Base-by-base conservation (phyloP, 2,329 filamentous ascomycete genomes). In the Exophiala sideris region DNA sequence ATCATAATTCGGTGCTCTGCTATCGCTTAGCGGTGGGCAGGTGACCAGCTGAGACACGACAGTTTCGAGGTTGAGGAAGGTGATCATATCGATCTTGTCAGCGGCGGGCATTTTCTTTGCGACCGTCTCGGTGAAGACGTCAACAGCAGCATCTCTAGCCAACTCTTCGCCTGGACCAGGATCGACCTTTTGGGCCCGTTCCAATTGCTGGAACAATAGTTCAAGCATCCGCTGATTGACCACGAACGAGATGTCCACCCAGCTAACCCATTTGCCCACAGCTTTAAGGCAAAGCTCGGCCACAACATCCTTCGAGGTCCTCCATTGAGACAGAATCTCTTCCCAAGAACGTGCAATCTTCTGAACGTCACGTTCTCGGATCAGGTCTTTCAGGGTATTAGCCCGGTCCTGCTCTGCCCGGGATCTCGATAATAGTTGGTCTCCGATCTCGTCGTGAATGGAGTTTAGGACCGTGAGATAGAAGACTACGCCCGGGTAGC, bases 221-320 rank as follows among this genome's bases (percentile, higher is more conserved):
- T 82, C 85, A 65, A 97, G 83, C 81, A 96, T 94, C 50, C 86
- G 83, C 68, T 91, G 84, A 71, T 95, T 95, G 65, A 99, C 89
- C 41, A 99, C 85, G 53, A 99, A 78, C 47, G 88, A 88, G 65
- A 99, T 97, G 68, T 97, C 94, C 66, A 95, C 95, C 94, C 94
- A 99, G 79, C 91, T 95, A 57, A 96, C 91, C 92, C 94, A 99
- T 70, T 92, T 94, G 35, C 90, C 91, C 61, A 99, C 84, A n/a
- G 91, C 87, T 72, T 87, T 90, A 49, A 99, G 79, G 64, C 89
- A 91, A 79, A 95, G 85, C 70, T 96, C 91, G 40, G 95, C 81
- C 54, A 97, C 81, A 39, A 74, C 70, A 66, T 91, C 85, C 62
- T 87, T 83, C 53, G 84, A 80, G 52, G 83, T 82, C 62, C 80